phyloP scores from a whole-genome alignment of 192 early-diverging fungal species.

The Dimargaris verticillata region DNA sequence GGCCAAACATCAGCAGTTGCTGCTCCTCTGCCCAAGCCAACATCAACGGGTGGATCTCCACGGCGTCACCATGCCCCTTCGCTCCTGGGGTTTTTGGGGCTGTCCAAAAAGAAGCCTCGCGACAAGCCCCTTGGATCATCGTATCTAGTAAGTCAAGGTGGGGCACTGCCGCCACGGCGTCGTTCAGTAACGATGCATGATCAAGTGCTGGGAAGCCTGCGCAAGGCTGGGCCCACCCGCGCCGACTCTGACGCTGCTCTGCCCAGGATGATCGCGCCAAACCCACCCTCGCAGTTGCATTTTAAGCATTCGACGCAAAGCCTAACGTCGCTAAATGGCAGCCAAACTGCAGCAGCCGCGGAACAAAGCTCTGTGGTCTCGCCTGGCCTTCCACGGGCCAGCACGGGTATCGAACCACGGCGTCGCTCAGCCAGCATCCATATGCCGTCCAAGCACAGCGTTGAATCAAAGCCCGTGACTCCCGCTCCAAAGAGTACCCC shows the following conservation, averaged over 20 bases:
- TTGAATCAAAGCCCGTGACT: too few relatives aligned
- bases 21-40: not conserved
- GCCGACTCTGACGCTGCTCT: too few relatives aligned
- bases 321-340: too few relatives aligned
- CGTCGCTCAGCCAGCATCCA: not conserved
- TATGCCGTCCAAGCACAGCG: not conserved
- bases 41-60: not conserved
- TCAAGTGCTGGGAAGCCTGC: too few relatives aligned
- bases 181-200: too few relatives aligned
- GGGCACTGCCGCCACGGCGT: too few relatives aligned
- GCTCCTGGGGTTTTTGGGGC: constrained; percentile 5
- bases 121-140: too few relatives aligned
- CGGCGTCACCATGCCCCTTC: not conserved
- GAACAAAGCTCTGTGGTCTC: not conserved
- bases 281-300: too few relatives aligned
- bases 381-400: not conserved
- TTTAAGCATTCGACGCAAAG: too few relatives aligned
- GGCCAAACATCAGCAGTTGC: not conserved
- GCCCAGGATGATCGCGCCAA: too few relatives aligned
- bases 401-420: not conserved
- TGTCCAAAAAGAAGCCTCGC: constrained; percentile 7
- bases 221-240: too few relatives aligned
- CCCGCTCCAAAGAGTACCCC: not conserved
- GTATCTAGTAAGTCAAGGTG: too few relatives aligned
- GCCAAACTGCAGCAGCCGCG: not conserved